These are phyloP conservation scores for Aspergillus sp. DNA, from an alignment of 2,329 filamentous ascomycete genomes.

Conservation along the genomic window DNA sequence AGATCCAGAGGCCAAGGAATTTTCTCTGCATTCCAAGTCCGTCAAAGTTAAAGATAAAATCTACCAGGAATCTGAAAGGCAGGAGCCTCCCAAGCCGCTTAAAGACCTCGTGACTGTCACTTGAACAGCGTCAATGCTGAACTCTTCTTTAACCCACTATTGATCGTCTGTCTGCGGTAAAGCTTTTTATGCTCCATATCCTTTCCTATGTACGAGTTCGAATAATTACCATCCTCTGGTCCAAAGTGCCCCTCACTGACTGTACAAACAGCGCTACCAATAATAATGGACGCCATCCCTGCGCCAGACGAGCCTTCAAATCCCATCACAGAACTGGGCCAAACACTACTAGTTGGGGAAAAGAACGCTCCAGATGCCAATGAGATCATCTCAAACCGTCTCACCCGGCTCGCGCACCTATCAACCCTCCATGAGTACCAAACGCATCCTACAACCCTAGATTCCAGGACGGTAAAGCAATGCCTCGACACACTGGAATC, in stretches of 20 bases:
- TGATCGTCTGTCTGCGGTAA: neutral
- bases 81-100: neutral
- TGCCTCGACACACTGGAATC: slow-evolving; percentile 41
- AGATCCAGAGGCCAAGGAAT: neutral
- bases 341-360: neutral
- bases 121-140: neutral
- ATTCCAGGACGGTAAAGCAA: slow-evolving; percentile 31
- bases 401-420: neutral
- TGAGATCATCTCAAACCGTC: neutral
- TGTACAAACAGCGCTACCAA: neutral
- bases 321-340: neutral
- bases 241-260: neutral
- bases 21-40: neutral
- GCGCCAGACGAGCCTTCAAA: neutral
- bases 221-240: too few relatives aligned
- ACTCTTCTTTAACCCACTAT: neutral
- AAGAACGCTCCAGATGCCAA: neutral
- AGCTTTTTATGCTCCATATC: neutral
- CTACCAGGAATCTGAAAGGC: neutral
- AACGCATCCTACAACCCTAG: slow-evolving; percentile 17
- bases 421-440: neutral
- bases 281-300: neutral
- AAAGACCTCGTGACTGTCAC: neutral
- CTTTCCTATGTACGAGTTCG: neutral
- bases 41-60: neutral